These are phyloP conservation scores for Glycine soja DNA, from an alignment of 306 rosid species.

Conservation along the genomic window DNA sequence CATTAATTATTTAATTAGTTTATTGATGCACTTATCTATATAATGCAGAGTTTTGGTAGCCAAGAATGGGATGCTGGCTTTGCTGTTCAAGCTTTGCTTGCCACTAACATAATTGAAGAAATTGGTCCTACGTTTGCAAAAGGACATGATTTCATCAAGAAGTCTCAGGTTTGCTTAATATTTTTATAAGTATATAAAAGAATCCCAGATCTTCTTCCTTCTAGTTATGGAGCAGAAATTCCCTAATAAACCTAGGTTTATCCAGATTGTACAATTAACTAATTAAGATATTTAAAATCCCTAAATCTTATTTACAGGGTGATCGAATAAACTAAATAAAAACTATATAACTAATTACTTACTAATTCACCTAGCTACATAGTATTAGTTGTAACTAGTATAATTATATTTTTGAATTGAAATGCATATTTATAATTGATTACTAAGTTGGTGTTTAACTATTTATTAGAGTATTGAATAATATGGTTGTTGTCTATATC, in stretches of 20 bases:
- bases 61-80: slow-evolving; percentile 76
- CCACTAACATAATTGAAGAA: slow-evolving; percentile 59
- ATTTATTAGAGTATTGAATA: neutral
- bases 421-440: neutral
- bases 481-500: neutral
- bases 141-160: slow-evolving; percentile 72
- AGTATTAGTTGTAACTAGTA: neutral
- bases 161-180: slow-evolving; percentile 62
- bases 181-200: neutral
- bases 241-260: neutral
- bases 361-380: neutral
- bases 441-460: neutral
- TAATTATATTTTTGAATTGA: neutral
- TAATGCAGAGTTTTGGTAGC: slow-evolving; percentile 70
- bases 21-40: neutral
- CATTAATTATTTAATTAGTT: neutral
- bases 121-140: slow-evolving; percentile 56
- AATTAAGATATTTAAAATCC: neutral
- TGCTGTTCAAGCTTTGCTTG: slow-evolving; percentile 72
- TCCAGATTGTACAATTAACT: neutral
- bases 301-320: neutral
- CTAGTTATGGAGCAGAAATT: slow-evolving; percentile 5
- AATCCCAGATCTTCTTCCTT: neutral
- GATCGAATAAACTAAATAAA: neutral
- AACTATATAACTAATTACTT: too few relatives aligned